Conservation (phyloP, 306 rosid species). For the Trichosanthes cucumerina region DNA sequence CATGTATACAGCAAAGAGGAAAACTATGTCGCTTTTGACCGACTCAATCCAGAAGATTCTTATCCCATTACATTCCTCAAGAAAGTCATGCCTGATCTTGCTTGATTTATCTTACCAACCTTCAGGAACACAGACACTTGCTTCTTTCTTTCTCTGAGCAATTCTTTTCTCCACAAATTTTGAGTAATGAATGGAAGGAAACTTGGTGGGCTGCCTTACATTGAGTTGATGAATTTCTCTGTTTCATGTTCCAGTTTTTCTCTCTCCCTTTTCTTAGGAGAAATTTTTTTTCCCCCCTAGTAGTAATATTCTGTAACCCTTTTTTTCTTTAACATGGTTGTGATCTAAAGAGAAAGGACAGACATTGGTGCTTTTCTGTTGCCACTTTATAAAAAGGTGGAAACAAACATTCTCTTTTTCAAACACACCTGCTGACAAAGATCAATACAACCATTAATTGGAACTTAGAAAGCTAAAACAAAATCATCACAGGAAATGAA, state of each 20-base stretch:
- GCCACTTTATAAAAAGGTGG: not conserved
- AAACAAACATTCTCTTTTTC: not conserved
- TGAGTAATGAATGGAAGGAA: slow-evolving; percentile 6
- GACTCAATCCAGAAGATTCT: slow-evolving; percentile 66
- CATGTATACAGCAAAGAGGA: slow-evolving; percentile 66
- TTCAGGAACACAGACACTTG: slow-evolving; percentile 21
- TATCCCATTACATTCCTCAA: slow-evolving; percentile 55
- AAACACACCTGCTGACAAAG: not conserved
- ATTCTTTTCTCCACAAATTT: slow-evolving; percentile 13
- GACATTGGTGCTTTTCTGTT: not conserved
- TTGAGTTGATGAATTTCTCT: not conserved
- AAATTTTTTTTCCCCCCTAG: not conserved
- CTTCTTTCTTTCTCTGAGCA: slow-evolving; percentile 4
- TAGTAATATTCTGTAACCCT: not conserved
- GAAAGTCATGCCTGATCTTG: slow-evolving; percentile 77
- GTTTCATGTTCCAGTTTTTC: not conserved
- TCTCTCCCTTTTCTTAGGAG: not conserved
- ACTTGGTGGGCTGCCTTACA: not conserved
- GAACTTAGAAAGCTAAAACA: not conserved
- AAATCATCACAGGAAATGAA: not conserved
- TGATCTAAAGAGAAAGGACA: not conserved
- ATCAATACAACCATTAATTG: not conserved
- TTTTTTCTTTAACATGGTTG: not conserved
- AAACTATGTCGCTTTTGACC: slow-evolving; percentile 63
- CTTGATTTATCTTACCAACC: slow-evolving; percentile 27